A percentile compares a stretch with the other conserved stretches of the same genome.
phyloP scores from a whole-genome alignment of 2,329 filamentous ascomycete genomes.

The Microdochium nivale region DNA sequence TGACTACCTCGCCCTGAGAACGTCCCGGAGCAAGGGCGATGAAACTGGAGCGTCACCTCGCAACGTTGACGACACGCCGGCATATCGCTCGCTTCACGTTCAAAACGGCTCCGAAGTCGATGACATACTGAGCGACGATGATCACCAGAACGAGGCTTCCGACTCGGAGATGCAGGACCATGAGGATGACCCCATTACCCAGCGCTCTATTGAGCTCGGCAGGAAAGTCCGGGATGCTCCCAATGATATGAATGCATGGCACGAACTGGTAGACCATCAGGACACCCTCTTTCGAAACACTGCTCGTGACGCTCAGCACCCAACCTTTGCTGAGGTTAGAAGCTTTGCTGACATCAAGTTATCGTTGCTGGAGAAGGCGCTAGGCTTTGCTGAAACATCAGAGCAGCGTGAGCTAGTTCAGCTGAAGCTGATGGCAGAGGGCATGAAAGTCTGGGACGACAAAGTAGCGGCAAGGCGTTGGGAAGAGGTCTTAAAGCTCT shows the following conservation, averaged over 20 bases:
- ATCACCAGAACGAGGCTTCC: slow-evolving; percentile 28
- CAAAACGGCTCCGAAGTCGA: slow-evolving; percentile 33
- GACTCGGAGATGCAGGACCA: slow-evolving; percentile 18
- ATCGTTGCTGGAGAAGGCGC: slow-evolving; percentile 69
- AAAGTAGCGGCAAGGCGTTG: slow-evolving; percentile 56
- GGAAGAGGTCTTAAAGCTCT: slow-evolving; percentile 48
- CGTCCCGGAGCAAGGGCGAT: slow-evolving; percentile 23
- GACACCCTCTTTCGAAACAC: slow-evolving; percentile 51
- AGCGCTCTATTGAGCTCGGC: slow-evolving; percentile 52
- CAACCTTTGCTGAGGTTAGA: slow-evolving; percentile 52
- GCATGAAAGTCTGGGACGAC: slow-evolving; percentile 62
- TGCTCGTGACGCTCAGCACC: slow-evolving; percentile 31
- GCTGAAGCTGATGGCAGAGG: slow-evolving; percentile 64
- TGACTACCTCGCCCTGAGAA: slow-evolving; percentile 40
- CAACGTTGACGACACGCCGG: slow-evolving; percentile 39
- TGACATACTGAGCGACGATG: slow-evolving; percentile 39
- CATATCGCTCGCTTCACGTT: slow-evolving; percentile 58
- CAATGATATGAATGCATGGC: slow-evolving; percentile 62
- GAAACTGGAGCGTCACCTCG: slow-evolving; percentile 12
- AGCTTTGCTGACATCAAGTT: slow-evolving; percentile 74
- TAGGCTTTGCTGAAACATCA: slow-evolving; percentile 42
- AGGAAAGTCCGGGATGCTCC: slow-evolving; percentile 57
- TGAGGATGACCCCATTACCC: slow-evolving; percentile 36
- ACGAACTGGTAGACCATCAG: slow-evolving; percentile 73
- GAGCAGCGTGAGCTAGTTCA: slow-evolving; percentile 51